Percentiles rank a stretch among this genome's conserved stretches.
These are phyloP conservation scores for Pleurotus tuber-regium DNA, from an alignment of 768 basidiomycete species.

Conservation along the genomic window DNA sequence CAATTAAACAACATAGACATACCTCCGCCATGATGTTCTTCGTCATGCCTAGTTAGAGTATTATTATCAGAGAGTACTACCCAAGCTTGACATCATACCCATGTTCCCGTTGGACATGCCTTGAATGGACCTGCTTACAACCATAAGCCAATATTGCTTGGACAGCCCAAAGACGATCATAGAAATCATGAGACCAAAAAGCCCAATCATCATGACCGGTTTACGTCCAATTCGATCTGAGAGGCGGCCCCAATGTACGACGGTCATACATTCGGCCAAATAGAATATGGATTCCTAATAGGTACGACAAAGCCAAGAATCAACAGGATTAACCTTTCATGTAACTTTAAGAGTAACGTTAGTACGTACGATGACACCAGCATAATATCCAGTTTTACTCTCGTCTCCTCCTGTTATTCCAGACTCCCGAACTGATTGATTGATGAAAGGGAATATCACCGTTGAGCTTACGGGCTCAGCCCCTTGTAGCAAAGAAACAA, in stretches of 20 bases:
- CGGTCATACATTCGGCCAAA: slow-evolving; percentile 50
- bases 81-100: no score
- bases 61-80: no score
- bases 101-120: slow-evolving; percentile 41
- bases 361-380: slow-evolving; percentile 47
- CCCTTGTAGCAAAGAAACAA: slow-evolving; percentile 33
- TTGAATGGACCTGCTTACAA: slow-evolving; percentile 26
- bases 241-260: slow-evolving; percentile 60
- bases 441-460: slow-evolving; percentile 24
- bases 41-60: slow-evolving; percentile 17
- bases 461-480: slow-evolving; percentile 30
- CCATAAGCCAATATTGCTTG: slow-evolving; percentile 25
- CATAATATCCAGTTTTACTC: slow-evolving; percentile 66
- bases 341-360: not conserved
- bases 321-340: not conserved
- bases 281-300: slow-evolving; percentile 62
- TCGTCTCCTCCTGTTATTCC: slow-evolving; percentile 65
- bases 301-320: not conserved
- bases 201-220: slow-evolving; percentile 40
- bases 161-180: slow-evolving; percentile 34
- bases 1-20: not conserved
- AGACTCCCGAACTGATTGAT: slow-evolving; percentile 57
- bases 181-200: slow-evolving; percentile 26
- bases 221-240: slow-evolving; percentile 62
- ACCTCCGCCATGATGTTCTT: slow-evolving; percentile 23